Percentiles rank a stretch among this genome's conserved stretches.
Conservation (phyloP, 1,139 yeast genomes). For the Candida gigantensis region DNA sequence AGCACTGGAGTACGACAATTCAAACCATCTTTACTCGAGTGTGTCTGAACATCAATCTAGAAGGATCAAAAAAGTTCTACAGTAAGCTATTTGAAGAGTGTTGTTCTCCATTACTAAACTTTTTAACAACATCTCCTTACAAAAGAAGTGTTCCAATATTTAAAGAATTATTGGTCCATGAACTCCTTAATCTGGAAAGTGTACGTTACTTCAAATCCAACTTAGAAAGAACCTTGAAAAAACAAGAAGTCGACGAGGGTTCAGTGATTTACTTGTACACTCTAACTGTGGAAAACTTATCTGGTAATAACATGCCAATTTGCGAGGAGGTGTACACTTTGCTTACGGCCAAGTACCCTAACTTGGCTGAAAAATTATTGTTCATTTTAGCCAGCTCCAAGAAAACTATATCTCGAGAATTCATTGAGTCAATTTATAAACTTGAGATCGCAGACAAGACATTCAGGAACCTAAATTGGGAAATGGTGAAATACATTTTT, state of each 20-base stretch:
- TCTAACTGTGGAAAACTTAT: slow-evolving; percentile 25
- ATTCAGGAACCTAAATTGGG: slow-evolving; percentile 37
- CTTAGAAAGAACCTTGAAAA: slow-evolving; percentile 20
- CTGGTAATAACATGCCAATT: slow-evolving; percentile 27
- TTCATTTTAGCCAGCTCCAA: slow-evolving; percentile 39
- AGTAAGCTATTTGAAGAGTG: slow-evolving; percentile 26
- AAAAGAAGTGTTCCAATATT: slow-evolving; percentile 4
- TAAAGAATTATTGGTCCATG: slow-evolving; percentile 16
- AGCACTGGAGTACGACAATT: slow-evolving; percentile 25
- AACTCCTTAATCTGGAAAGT: slow-evolving; percentile 22
- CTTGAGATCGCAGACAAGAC: slow-evolving; percentile 25
- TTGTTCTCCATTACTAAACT: slow-evolving; percentile 17
- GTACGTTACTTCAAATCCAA: slow-evolving; percentile 20
- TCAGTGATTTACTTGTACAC: slow-evolving; percentile 27
- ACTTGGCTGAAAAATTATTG: slow-evolving; percentile 41
- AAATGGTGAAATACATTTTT: slow-evolving; percentile 43
- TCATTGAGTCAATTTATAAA: slow-evolving; percentile 38
- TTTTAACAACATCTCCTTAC: slow-evolving; percentile 6
- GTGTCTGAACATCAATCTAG: slow-evolving; percentile 23
- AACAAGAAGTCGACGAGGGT: slow-evolving; percentile 13
- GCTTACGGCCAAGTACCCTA: slow-evolving; percentile 33
- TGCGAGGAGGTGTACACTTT: slow-evolving; percentile 47
- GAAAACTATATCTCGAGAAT: slow-evolving; percentile 49
- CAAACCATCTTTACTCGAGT: slow-evolving; percentile 29
- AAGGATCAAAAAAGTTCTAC: slow-evolving; percentile 33